Evolutionary conservation across 1,139 yeast genomes (phyloP), one percentile per base, ranked within the genome.

Genomic region (Candida smagusa): DNA sequence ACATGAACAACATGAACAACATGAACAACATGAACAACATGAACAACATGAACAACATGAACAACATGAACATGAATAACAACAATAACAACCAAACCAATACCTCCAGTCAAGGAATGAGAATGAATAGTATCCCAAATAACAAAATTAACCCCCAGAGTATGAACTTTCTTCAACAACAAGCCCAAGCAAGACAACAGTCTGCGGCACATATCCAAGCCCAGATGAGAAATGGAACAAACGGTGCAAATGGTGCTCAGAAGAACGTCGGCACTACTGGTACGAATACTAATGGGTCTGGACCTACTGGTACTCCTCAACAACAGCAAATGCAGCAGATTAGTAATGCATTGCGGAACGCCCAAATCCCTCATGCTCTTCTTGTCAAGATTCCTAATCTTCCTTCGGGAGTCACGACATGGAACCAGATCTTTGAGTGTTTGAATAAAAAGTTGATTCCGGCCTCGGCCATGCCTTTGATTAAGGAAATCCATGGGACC

Each of bases 361-460:
- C 77, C 3, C 86, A 85, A 3, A 86, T 89, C 37, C 97, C 97
- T 1, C 79, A 77, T n/a, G 79, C 81, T 6, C 59, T 89, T 30
- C 63, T 89, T 33, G 71, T 75, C 36, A 78, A 78, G 51, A 78
- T 89, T 36, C 96, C 96, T 9, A 81, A 79, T 33, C 66, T 89
- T 26, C 96, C 96, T 0, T 81, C 84, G n/a, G 84, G 81, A 37
- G 82, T 82, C 28, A 81, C 77, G 46, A 86, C 95, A 4, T 88
- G 96, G 96, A 76, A 79, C 30, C 90, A 84, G 56, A 79, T 89
- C 22, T 81, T 84, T 55, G 87, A 84, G 37, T 73, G 84, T 48
- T 71, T 84, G 36, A 77, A 74, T 42, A 75, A 77, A 46, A 80
- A 77, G 40, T 66, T 76, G 37, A 63, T 84, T 23, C 77, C 84